Evolutionary conservation across 176 grass and related monocot genomes (phyloP).

Genomic region (Paspalum vaginatum): DNA sequence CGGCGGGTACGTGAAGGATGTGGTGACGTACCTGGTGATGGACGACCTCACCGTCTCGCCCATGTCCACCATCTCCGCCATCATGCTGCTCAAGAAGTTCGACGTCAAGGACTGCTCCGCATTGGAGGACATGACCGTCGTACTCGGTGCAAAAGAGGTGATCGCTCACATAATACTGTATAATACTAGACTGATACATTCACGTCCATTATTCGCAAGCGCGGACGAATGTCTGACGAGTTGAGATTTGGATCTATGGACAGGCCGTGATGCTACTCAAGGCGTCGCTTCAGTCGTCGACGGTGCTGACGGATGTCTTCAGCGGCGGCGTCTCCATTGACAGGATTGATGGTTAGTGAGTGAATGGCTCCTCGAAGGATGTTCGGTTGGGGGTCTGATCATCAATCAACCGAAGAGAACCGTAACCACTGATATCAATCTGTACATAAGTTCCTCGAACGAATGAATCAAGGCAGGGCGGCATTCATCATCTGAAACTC

Average conservation of each 20-base stretch:
- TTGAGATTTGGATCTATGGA: background rate
- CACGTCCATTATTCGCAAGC: background rate
- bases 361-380: no score
- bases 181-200: background rate
- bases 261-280: conserved; percentile 57
- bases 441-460: background rate
- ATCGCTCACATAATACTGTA: background rate
- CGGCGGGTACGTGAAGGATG: conserved; percentile 57
- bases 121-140: conserved; percentile 50
- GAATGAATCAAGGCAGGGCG: background rate
- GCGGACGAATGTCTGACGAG: background rate
- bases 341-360: background rate
- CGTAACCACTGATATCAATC: background rate
- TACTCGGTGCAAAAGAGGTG: conserved; percentile 48
- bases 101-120: conserved; percentile 48
- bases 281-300: conserved; percentile 49
- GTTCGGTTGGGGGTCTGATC: background rate
- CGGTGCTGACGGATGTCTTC: conserved; percentile 64
- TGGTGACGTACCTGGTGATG: conserved; percentile 70
- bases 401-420: background rate
- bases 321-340: conserved; percentile 49
- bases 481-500: background rate
- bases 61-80: conserved; percentile 70
- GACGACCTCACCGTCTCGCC: conserved; percentile 62
- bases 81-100: conserved; percentile 71